Conservation (phyloP, 108 stramenopile genomes). For the Skeletonema menzelii region DNA sequence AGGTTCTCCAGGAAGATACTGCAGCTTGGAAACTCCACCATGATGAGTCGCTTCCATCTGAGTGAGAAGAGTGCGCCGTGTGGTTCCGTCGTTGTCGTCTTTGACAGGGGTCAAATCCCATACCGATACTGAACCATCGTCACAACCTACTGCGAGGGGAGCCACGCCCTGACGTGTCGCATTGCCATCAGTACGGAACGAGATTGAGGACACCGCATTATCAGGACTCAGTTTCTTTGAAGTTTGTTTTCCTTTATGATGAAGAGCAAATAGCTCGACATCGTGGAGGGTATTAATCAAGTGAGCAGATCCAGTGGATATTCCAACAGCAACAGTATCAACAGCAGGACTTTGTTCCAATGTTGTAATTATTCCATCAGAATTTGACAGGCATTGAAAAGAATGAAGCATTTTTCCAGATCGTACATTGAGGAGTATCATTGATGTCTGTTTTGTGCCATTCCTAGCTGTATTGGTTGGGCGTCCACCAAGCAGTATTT, state of each 20-base stretch:
- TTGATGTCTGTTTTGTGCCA: constrained; percentile 27
- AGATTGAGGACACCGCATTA: constrained; percentile 66
- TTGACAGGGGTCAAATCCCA: constrained; percentile 81
- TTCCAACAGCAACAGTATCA: constrained; percentile 85
- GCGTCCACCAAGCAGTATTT: constrained; percentile 73
- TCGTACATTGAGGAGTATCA: constrained; percentile 79
- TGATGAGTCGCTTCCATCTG: constrained; percentile 68
- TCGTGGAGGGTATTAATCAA: constrained; percentile 78
- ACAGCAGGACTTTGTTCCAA: constrained; percentile 82
- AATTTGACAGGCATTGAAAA: constrained; percentile 54
- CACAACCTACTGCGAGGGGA: constrained; percentile 78
- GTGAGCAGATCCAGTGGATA: constrained; percentile 64
- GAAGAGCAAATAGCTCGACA: constrained; percentile 65
- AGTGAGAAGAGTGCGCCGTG: constrained; percentile 56
- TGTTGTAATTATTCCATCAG: constrained; percentile 46
- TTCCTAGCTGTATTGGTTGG: constrained; percentile 23
- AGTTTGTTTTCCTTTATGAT: constrained; percentile 40
- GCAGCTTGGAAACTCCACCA: constrained; percentile 73
- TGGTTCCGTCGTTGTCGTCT: constrained; percentile 46
- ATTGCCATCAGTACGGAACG: constrained; percentile 83
- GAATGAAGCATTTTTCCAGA: constrained; percentile 74
- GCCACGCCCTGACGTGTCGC: constrained; percentile 77
- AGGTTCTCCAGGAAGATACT: constrained; percentile 83
- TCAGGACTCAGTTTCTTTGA: constrained; percentile 7
- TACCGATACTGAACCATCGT: constrained; percentile 75